Evolutionary conservation across 345 rosid genomes (phyloP), one percentile per base, ranked within the genome.

Genomic region (Populus alba): DNA sequence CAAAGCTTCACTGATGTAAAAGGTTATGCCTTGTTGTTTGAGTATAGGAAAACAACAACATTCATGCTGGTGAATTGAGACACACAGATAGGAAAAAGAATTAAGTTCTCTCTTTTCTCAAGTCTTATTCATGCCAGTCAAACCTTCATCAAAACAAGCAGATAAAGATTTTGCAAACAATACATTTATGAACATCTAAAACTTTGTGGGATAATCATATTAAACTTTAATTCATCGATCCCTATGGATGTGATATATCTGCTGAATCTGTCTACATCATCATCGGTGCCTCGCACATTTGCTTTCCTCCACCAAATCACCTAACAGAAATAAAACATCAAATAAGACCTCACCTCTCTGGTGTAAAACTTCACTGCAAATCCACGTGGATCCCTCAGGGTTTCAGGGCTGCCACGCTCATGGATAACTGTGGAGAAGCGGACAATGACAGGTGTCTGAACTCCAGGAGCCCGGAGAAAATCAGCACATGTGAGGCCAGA

Each of bases 331-430:
- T 1, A 41, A 10, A 9, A 41, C 45, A 73, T 31, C 41, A 75
- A 0, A 66, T 43, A 29, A 66, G 47, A 5, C n/a, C 80, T 79
- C 75, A 92, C 99, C 98, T 96, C 99, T 86, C 98, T 87, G 79
- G 99, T 94, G 88, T 96, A 96, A 70, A 92, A 96, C 89, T 96
- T 96, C 73, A 94, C 97, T 2, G 99, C 99, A 82, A 96, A 96
- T 65, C 99, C 99, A 66, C 99, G 92, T 78, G 97, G 97, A 68
- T 92, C 99, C 83, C 98, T 91, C 17, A 92, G 82, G 81, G 99
- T 96, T 88, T 96, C 98, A 18, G 98, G 99, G 79, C 99, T 96
- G 83, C 98, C 99, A 77, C 98, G 97, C 83, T 96, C 98, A 73
- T 96, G 99, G 86, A 94, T 87, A 25, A 96, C 98, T 79, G 99